phyloP scores from a whole-genome alignment of 164 flowering plant species.

The Berberis thunbergii region DNA sequence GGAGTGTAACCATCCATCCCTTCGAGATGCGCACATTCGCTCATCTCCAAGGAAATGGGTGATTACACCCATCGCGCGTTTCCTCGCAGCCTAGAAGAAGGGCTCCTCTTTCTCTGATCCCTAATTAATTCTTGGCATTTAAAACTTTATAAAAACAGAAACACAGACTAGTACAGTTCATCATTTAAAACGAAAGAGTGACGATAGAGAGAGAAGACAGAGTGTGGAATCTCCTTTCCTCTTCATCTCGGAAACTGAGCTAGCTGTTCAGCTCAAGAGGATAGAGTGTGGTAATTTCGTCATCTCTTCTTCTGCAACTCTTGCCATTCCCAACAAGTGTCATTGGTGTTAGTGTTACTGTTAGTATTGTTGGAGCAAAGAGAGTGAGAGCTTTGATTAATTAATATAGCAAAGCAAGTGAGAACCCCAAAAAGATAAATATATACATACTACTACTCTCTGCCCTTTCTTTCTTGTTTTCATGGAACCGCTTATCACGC shows the following conservation, averaged over 20 bases:
- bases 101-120: background rate
- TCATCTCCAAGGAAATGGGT: too few species aligned
- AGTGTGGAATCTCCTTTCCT: too few species aligned
- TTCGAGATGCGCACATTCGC: too few species aligned
- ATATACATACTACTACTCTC: background rate
- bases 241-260: conserved; percentile 8
- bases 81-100: too few species aligned
- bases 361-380: background rate
- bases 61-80: too few species aligned
- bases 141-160: background rate
- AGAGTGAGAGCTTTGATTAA: background rate
- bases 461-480: conserved; percentile 10
- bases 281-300: conserved; percentile 20
- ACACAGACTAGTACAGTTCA: too few species aligned
- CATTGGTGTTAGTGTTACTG: background rate
- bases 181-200: background rate
- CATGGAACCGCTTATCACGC: conserved; percentile 42
- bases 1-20: too few species aligned
- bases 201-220: background rate
- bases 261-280: background rate
- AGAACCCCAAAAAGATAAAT: background rate
- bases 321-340: background rate
- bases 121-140: conserved; percentile 1
- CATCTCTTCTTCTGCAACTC: conserved; percentile 28
- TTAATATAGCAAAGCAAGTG: background rate